Percentiles rank a stretch among this genome's conserved stretches.
Conservation (phyloP, 192 early-diverging fungal species). For the Coemansia sp. region DNA sequence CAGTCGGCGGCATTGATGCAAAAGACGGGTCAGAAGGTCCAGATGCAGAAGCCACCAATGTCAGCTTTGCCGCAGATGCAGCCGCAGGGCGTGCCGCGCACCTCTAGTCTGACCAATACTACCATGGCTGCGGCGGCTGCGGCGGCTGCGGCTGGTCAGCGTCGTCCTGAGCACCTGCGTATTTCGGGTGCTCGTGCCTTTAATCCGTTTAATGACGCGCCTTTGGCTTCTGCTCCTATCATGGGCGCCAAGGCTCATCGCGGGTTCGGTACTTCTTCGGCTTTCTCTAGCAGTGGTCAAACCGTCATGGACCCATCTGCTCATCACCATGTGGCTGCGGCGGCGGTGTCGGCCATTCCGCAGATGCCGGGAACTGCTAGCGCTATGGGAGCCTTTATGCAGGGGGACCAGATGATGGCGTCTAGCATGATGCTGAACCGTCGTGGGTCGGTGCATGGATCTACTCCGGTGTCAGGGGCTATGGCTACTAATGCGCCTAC, state of each 20-base stretch:
- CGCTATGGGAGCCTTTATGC: constrained; percentile 40
- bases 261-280: constrained; percentile 34
- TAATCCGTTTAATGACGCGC: constrained; percentile 49
- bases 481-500: neutral
- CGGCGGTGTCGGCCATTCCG: constrained; percentile 18
- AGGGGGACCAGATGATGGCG: constrained; percentile 18
- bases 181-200: constrained; percentile 45
- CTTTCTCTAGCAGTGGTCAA: constrained; percentile 33
- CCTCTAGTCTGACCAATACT: constrained; percentile 34
- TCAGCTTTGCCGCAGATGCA: constrained; percentile 7
- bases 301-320: neutral
- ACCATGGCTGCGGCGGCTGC: constrained; percentile 30
- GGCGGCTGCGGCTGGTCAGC: constrained; percentile 10
- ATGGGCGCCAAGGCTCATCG: constrained; percentile 34
- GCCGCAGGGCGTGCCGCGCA: constrained; percentile 23
- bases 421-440: constrained; percentile 30
- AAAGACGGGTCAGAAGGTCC: neutral
- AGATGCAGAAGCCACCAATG: constrained; percentile 15
- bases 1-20: constrained; percentile 10
- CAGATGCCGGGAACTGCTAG: constrained; percentile 34
- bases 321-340: neutral
- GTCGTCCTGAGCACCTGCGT: constrained; percentile 48
- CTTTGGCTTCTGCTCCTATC: constrained; percentile 51
- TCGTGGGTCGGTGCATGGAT: constrained; percentile 48
- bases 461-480: constrained; percentile 25